These are phyloP conservation scores for Fraxinus angustifolia DNA, from an alignment of 305 asterid species.

Conservation along the genomic window DNA sequence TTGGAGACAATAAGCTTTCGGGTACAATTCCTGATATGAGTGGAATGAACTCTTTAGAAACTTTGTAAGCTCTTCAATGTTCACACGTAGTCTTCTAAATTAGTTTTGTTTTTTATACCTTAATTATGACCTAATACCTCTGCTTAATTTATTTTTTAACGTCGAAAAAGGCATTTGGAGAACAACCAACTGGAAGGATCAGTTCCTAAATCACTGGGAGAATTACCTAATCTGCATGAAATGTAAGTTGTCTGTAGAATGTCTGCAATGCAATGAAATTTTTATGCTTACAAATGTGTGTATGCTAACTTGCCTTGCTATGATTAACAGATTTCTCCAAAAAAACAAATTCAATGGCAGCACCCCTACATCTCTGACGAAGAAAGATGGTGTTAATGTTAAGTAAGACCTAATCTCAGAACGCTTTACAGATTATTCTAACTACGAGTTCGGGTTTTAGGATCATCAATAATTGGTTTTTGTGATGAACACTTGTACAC, in stretches of 20 bases:
- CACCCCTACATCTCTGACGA: conserved; percentile 44
- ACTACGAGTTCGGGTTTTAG: background rate
- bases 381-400: conserved; percentile 34
- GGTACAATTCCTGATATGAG: conserved; percentile 74
- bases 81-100: background rate
- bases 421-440: background rate
- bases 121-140: background rate
- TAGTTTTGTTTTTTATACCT: background rate
- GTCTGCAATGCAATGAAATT: background rate
- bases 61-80: conserved; percentile 47
- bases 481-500: background rate
- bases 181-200: conserved; percentile 66
- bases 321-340: conserved; percentile 53
- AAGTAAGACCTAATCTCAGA: conserved; percentile 34
- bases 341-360: conserved; percentile 53
- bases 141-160: background rate
- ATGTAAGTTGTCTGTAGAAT: conserved; percentile 35
- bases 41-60: conserved; percentile 47
- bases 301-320: background rate
- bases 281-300: background rate
- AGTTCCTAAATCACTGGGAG: conserved; percentile 52
- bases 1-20: conserved; percentile 58
- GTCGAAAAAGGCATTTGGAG: conserved; percentile 60
- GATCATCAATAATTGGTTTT: background rate
- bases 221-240: conserved; percentile 61